A percentile compares a stretch with the other conserved stretches of the same genome.
Evolutionary conservation across 1,284 basidiomycete species (phyloP).

Genomic region (Malassezia arunalokei): DNA sequence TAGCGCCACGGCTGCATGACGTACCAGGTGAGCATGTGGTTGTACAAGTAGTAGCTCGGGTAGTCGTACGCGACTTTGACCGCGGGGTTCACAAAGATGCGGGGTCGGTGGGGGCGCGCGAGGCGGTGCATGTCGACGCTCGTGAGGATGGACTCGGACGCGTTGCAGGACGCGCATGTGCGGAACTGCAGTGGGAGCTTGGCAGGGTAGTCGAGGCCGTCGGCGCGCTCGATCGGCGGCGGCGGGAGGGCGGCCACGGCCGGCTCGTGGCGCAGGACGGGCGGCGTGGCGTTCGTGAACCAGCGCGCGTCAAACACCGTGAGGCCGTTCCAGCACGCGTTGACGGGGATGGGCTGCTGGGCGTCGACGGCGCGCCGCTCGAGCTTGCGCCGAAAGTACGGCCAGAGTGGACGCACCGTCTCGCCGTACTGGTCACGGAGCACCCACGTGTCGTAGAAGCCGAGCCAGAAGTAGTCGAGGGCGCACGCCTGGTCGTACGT

Average conservation of each 20-base stretch:
- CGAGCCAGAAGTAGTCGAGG: slow-evolving; percentile 51
- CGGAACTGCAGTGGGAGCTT: slow-evolving; percentile 50
- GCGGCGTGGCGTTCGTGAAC: slow-evolving; percentile 24
- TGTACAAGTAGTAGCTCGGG: slow-evolving; percentile 21
- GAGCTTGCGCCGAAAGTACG: slow-evolving; percentile 50
- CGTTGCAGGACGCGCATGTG: slow-evolving; percentile 49
- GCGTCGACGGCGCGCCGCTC: slow-evolving; percentile 41
- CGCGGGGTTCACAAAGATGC: slow-evolving; percentile 50
- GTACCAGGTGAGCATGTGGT: slow-evolving; percentile 20
- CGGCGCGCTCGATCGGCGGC: background rate
- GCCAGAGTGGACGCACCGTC: slow-evolving; percentile 52
- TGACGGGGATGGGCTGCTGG: slow-evolving; percentile 51
- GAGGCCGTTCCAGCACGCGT: slow-evolving; percentile 57
- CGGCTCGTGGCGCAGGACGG: background rate
- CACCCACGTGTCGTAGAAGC: slow-evolving; percentile 50
- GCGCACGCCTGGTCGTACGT: slow-evolving; percentile 55
- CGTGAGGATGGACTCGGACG: slow-evolving; percentile 53
- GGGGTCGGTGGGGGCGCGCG: slow-evolving; percentile 47
- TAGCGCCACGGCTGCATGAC: slow-evolving; percentile 23
- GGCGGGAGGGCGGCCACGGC: background rate
- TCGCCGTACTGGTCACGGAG: slow-evolving; percentile 21
- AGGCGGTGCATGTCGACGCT: slow-evolving; percentile 54
- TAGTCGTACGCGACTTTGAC: slow-evolving; percentile 22
- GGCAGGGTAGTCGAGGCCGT: slow-evolving; percentile 35
- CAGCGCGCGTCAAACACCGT: slow-evolving; percentile 51